These are phyloP conservation scores for Lipomyces starkeyi DNA, from an alignment of 805 yeast species.

Conservation along the genomic window DNA sequence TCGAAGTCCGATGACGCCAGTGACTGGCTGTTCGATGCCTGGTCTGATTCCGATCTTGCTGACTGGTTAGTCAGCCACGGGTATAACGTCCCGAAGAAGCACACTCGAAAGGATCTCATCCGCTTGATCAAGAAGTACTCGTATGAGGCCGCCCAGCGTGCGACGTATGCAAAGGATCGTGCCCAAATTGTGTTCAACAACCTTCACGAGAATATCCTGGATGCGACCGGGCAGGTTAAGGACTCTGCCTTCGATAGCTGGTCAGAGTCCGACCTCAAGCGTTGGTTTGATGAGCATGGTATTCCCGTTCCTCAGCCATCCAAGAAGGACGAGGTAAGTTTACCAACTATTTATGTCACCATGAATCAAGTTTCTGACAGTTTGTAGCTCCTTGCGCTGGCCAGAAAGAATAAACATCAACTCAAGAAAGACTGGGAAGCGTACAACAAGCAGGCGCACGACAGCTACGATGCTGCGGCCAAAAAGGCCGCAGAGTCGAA, in stretches of 20 bases:
- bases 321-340: constrained; percentile 21
- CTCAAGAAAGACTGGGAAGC: constrained; percentile 42
- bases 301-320: constrained; percentile 38
- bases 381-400: constrained; percentile 39
- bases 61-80: constrained; percentile 36
- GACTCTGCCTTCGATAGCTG: constrained; percentile 51
- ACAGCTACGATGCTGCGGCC: constrained; percentile 11
- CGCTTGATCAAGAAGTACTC: constrained; percentile 26
- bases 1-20: constrained; percentile 15
- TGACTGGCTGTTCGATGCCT: constrained; percentile 40
- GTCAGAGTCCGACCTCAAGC: constrained; percentile 51
- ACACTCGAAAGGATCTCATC: constrained; percentile 28
- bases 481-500: constrained; percentile 34
- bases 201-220: constrained; percentile 46
- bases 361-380: not conserved
- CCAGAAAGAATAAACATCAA: constrained; percentile 45
- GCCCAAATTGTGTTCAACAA: constrained; percentile 40
- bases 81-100: constrained; percentile 29
- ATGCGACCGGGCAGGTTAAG: constrained; percentile 47
- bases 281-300: constrained; percentile 53
- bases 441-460: constrained; percentile 32
- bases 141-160: constrained; percentile 21
- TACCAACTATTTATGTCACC: not conserved
- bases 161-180: constrained; percentile 2
- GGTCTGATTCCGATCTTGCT: constrained; percentile 38